Evolutionary conservation across 140 eudicot genomes (phyloP), one percentile per base, ranked within the genome.

Genomic region (Stevia rebaudiana): DNA sequence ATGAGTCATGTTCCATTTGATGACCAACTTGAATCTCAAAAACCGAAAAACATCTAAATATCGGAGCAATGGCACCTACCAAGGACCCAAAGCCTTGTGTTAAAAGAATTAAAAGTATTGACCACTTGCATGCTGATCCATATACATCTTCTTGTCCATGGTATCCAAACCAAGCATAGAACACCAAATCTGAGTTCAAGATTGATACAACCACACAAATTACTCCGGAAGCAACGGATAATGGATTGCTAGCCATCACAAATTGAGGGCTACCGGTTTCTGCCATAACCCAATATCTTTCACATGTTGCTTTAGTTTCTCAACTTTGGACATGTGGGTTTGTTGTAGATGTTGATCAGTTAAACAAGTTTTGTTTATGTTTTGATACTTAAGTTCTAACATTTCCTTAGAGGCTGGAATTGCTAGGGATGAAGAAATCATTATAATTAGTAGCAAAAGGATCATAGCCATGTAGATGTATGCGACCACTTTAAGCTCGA

Each of bases 201-300:
- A 23, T 3, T 4, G 39, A 0, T n/a, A 6, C 6, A 10, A 60
- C 1, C 8, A 19, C 6, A 15, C 74, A 58, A 5, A 67, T 28
- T 43, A 50, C 8, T 4, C 71, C 71, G 1, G 33, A 59, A 40
- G 75, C 66, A 3, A 18, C 25, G 21, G 51, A 60, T 58, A 69
- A 35, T 3, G 71, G 60, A 60, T 36, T 67, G 31, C 51, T n/a
- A 8, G 71, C 50, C 66, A 75, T 60, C 44, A 61, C 61, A 75
- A 75, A 75, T 16, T 75, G 80, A 10, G 75, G 75, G 57, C 28
- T 60, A 5, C 80, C 65, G 0, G 75, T 75, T 68, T 61, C 33
- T 28, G 33, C 33, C 33, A 75, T 75, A 11, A 75, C 44, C 79
- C 79, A 74, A 16, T 40, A 49, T 50, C 63, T 39, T n/a, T 51